These are phyloP conservation scores for Mrakia frigida DNA, from an alignment of 768 basidiomycete genomes.

Conservation along the genomic window DNA sequence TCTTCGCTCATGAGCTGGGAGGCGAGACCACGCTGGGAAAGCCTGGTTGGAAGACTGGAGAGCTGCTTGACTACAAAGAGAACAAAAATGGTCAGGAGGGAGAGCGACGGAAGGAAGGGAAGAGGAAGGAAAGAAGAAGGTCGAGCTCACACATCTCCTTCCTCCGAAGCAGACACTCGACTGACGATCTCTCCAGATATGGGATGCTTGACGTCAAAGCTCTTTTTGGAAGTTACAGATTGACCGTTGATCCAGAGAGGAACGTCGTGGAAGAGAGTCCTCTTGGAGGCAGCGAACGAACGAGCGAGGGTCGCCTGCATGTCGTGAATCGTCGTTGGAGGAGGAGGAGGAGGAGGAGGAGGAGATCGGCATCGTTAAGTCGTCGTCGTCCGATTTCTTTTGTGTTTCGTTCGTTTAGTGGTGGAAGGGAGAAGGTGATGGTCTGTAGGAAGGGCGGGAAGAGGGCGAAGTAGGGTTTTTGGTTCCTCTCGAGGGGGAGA, in stretches of 20 bases:
- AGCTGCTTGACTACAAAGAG: not conserved
- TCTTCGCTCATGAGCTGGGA: slow-evolving; percentile 12
- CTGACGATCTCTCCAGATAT: not conserved
- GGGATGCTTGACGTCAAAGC: slow-evolving; percentile 5
- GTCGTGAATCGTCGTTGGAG: not conserved
- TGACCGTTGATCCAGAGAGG: slow-evolving; percentile 25
- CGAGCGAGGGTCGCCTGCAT: not conserved
- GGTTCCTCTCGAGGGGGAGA: no score
- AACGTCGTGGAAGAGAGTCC: not conserved
- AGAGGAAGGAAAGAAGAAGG: not conserved
- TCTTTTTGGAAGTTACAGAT: not conserved
- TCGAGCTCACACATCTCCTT: not conserved
- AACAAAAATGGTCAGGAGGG: not conserved
- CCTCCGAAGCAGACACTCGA: not conserved
- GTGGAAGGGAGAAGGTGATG: no score
- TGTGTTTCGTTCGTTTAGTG: no score
- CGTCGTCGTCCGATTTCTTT: not conserved
- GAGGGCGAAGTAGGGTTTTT: no score
- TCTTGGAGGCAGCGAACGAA: not conserved
- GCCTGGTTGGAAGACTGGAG: not conserved
- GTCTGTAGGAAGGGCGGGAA: no score
- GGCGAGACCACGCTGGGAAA: not conserved
- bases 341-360: not conserved
- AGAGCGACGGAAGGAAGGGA: not conserved
- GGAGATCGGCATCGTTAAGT: not conserved